Evolutionary conservation across 2,329 filamentous ascomycete genomes (phyloP).

Genomic region (Ceratocystis cubensis): DNA sequence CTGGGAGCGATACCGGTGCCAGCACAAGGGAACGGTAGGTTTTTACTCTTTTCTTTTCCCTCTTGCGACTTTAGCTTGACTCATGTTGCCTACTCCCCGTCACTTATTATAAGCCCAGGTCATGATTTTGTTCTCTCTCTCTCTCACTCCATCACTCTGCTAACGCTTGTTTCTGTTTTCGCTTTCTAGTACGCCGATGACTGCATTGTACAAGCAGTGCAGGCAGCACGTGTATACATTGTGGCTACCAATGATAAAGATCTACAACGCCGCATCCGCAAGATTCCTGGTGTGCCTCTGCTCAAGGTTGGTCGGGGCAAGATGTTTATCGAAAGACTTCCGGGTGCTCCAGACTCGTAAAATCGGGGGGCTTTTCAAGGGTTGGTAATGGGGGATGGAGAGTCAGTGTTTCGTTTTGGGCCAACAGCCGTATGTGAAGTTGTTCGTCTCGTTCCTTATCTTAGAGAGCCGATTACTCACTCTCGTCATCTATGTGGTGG

Average conservation of each 20-base stretch:
- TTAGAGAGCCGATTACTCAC: no score
- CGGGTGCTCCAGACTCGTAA: conserved; percentile 58
- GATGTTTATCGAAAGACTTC: conserved; percentile 86
- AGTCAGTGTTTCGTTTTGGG: no score
- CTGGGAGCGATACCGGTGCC: conserved; percentile 74
- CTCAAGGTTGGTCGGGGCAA: conserved; percentile 79
- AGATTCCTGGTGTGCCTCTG: conserved; percentile 54
- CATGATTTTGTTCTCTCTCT: background rate
- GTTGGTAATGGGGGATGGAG: background rate
- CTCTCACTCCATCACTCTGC: background rate
- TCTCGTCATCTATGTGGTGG: background rate
- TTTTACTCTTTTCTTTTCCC: background rate
- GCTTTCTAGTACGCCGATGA: conserved; percentile 56
- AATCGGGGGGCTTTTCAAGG: background rate
- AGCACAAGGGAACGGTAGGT: conserved; percentile 59
- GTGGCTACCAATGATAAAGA: conserved; percentile 68
- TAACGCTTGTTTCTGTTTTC: conserved; percentile 1
- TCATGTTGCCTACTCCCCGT: background rate
- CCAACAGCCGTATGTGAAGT: background rate
- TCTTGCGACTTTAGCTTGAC: background rate
- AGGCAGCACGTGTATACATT: conserved; percentile 65
- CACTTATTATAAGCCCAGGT: no score
- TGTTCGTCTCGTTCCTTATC: background rate
- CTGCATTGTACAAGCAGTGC: conserved; percentile 63
- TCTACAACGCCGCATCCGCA: conserved; percentile 69